Evolutionary conservation across 108 stramenopile genomes (phyloP).

Genomic region (Licmophora abbreviata): DNA sequence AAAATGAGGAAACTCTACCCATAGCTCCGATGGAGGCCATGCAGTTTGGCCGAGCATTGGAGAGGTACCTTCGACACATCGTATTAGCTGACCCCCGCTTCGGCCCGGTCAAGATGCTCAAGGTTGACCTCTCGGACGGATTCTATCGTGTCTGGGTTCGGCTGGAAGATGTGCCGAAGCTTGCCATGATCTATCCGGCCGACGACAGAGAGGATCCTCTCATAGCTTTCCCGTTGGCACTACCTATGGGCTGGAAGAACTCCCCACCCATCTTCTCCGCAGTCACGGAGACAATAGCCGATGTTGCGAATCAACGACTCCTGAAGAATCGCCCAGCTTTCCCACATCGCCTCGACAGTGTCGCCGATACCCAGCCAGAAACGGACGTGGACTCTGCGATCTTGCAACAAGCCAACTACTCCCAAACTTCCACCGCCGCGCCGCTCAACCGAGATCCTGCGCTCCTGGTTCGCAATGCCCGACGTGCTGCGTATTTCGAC

Average conservation of each 20-base stretch:
- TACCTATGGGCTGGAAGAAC: conserved; percentile 8
- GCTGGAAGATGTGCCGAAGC: conserved; percentile 6
- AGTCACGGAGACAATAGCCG: neutral
- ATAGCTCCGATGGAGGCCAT: conserved; percentile 9
- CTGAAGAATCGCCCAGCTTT: neutral
- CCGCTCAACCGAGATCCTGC: too few species aligned
- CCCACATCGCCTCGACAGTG: conserved; percentile 1
- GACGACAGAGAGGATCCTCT: neutral
- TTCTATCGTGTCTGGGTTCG: conserved; percentile 14
- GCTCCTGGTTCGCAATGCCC: neutral
- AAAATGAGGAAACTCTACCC: conserved; percentile 9
- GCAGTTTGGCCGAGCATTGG: conserved; percentile 22
- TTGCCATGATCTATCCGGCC: neutral
- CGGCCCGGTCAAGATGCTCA: conserved; percentile 9
- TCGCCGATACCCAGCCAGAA: too few species aligned
- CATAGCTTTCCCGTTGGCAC: conserved; percentile 9
- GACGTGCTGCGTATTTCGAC: conserved; percentile 1
- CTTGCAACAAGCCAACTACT: too few species aligned
- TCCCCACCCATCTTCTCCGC: conserved; percentile 8
- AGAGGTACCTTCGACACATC: conserved; percentile 9
- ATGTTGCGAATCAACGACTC: conserved; percentile 11
- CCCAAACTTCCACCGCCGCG: too few species aligned
- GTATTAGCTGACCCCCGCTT: conserved; percentile 1
- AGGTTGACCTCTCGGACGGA: conserved; percentile 16
- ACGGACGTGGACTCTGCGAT: too few species aligned